phyloP scores from a whole-genome alignment of 495 filamentous ascomycete species.

The Aspergillus taichungensis region DNA sequence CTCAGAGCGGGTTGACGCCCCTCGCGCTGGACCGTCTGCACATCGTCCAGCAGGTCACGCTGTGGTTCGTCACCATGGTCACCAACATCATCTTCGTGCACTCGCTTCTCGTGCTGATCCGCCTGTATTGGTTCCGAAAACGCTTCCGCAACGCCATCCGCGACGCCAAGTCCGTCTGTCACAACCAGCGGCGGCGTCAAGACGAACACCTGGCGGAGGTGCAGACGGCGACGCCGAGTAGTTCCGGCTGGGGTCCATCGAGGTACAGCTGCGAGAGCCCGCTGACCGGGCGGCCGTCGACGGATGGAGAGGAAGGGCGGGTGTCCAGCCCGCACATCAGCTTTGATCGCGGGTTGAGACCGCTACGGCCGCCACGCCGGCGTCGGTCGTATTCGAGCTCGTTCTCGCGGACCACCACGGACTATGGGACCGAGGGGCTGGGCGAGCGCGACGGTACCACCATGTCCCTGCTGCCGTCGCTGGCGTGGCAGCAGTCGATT shows the following conservation, averaged over 20 bases:
- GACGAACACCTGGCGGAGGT: slow-evolving; percentile 44
- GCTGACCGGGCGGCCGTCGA: neutral
- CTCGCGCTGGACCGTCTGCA: slow-evolving; percentile 60
- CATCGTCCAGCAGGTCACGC: slow-evolving; percentile 59
- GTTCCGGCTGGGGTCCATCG: slow-evolving; percentile 2
- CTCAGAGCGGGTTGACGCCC: slow-evolving; percentile 79
- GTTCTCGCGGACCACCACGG: slow-evolving; percentile 24
- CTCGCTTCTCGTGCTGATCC: slow-evolving; percentile 72
- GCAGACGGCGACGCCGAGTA: slow-evolving; percentile 24
- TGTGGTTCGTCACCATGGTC: slow-evolving; percentile 56
- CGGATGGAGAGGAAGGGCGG: neutral
- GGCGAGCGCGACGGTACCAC: neutral
- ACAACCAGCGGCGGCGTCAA: slow-evolving; percentile 12
- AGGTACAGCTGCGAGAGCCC: slow-evolving; percentile 8
- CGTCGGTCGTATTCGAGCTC: slow-evolving; percentile 3
- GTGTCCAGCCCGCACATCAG: slow-evolving; percentile 39
- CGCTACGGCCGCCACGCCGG: neutral
- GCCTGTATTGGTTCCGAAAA: slow-evolving; percentile 88
- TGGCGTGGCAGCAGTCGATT: slow-evolving; percentile 14
- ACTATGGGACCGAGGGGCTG: slow-evolving; percentile 6
- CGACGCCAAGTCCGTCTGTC: slow-evolving; percentile 27
- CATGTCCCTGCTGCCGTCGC: slow-evolving; percentile 3
- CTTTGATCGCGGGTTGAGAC: slow-evolving; percentile 25
- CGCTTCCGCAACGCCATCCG: slow-evolving; percentile 56
- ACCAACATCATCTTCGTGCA: slow-evolving; percentile 80